Base-by-base conservation (phyloP, 2,329 filamentous ascomycete species). In the Hyphodiscus sp. region DNA sequence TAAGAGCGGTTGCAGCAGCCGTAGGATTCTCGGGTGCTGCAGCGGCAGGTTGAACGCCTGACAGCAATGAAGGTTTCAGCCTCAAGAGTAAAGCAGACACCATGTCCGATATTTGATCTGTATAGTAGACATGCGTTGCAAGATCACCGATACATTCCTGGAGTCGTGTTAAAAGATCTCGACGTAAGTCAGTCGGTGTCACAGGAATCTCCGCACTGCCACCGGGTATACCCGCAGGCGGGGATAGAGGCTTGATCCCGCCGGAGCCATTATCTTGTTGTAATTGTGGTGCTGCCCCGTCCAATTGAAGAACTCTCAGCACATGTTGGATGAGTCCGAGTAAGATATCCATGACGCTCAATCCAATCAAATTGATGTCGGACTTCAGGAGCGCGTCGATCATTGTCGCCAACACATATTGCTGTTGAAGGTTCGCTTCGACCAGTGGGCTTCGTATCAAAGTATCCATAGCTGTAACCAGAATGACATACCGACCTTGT, bases 61-160 rank as follows among this genome's bases (percentile, higher is more conserved):
- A 73, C 41, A 69, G 66, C 16, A 67, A 57, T 11, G 75, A 73
- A 2, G 91, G 89, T 69, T 88, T 94, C 29, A 97, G 76, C 19
- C 90, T 85, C 29, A 81, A 74, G 16, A 97, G 73, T 45, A 97
- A 85, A 0, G 89, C 83, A 19, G 84, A 80, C 49, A 96, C 83
- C 90, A 97, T 96, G 70, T 99, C 94, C 1, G 88, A 85, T 52
- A 97, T 89, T 70, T 99, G 94, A 63, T 97, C 92, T 1, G 89
- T 89, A 68, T 99, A 99, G 74, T 99, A 99, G 30, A 96, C 85
- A 66, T 99, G 94, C 0, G 89, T 96, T 2, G 91, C 91, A 26
- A 99, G 75, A 67, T 91, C 83, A n/a, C 90, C 90, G 57, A 96
- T 91, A 70, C 89, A 95, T 61, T 81, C 78, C 67, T 94, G 86